Evolutionary conservation across 306 rosid genomes (phyloP).

Genomic region (Psophocarpus tetragonolobus): DNA sequence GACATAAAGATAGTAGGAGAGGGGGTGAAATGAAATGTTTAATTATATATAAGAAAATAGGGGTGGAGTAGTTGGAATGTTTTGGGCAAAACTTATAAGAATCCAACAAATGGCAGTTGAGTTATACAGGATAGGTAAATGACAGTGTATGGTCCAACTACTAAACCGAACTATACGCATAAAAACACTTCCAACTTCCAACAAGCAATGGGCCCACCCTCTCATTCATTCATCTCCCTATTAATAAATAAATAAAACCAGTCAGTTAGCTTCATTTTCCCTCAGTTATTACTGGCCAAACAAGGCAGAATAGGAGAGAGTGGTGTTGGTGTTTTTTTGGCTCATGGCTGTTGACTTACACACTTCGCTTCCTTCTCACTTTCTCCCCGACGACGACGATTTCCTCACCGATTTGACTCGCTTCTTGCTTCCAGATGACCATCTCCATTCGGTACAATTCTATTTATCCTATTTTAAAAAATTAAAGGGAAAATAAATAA

Average conservation of each 20-base stretch:
- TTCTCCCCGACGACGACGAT: constrained; percentile 49
- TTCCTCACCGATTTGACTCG: constrained; percentile 57
- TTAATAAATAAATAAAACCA: background rate
- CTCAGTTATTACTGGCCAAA: background rate
- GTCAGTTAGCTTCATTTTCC: background rate
- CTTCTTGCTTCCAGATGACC: constrained; percentile 53
- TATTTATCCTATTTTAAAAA: too few relatives aligned
- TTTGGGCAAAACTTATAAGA: background rate
- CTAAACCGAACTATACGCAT: constrained; percentile 28
- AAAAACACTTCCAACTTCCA: background rate
- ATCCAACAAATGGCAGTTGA: constrained; percentile 33
- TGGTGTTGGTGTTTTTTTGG: background rate
- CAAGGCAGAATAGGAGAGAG: background rate
- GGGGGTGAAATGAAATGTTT: background rate
- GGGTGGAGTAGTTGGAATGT: constrained; percentile 10
- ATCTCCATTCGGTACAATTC: constrained; percentile 41
- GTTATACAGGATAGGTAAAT: constrained; percentile 8
- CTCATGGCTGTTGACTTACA: constrained; percentile 53
- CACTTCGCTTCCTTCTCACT: constrained; percentile 29
- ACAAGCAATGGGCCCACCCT: constrained; percentile 4
- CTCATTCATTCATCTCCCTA: background rate
- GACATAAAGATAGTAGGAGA: too few relatives aligned
- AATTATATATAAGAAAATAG: background rate
- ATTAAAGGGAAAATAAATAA: too few relatives aligned
- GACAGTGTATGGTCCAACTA: constrained; percentile 41